phyloP scores from a whole-genome alignment of 2,329 filamentous ascomycete genomes.

The Nemania diffusa region DNA sequence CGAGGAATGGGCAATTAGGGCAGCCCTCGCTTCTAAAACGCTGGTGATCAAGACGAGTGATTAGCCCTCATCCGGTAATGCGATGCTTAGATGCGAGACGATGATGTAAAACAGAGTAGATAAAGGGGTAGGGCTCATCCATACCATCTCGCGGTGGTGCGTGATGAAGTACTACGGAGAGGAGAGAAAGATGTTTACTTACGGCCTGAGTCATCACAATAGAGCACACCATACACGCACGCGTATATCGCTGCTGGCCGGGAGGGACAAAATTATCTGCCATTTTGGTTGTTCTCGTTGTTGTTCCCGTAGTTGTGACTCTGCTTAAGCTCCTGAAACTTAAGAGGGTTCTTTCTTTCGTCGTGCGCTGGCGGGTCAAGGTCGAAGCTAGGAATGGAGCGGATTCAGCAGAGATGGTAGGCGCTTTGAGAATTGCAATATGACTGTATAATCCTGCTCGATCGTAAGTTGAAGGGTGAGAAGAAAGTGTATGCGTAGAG shows the following conservation, averaged over 20 bases:
- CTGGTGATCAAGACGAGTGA: conserved; percentile 54
- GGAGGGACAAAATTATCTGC: conserved; percentile 74
- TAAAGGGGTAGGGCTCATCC: not conserved
- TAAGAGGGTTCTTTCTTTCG: not conserved
- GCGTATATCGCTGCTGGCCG: conserved; percentile 83
- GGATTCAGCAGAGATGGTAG: not conserved
- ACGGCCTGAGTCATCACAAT: conserved; percentile 86
- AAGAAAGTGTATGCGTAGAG: conserved; percentile 6
- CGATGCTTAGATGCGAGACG: not conserved
- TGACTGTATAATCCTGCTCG: not conserved
- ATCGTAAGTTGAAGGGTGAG: conserved; percentile 15
- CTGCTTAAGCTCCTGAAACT: not conserved
- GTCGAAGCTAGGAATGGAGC: not conserved
- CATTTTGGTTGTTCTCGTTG: conserved; percentile 46
- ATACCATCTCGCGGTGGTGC: conserved; percentile 4
- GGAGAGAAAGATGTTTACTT: conserved; percentile 48
- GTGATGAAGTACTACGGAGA: not conserved
- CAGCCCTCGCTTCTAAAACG: conserved; percentile 89
- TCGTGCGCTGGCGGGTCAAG: not conserved
- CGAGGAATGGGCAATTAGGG: conserved; percentile 95
- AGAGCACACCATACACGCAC: conserved; percentile 98
- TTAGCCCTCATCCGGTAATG: conserved; percentile 6
- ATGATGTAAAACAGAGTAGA: too few species aligned
- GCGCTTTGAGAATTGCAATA: not conserved
- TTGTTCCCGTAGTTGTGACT: not conserved